Evolutionary conservation across 371 early-diverging fungal genomes (phyloP).

Genomic region (Rhizopus arrhizus): DNA sequence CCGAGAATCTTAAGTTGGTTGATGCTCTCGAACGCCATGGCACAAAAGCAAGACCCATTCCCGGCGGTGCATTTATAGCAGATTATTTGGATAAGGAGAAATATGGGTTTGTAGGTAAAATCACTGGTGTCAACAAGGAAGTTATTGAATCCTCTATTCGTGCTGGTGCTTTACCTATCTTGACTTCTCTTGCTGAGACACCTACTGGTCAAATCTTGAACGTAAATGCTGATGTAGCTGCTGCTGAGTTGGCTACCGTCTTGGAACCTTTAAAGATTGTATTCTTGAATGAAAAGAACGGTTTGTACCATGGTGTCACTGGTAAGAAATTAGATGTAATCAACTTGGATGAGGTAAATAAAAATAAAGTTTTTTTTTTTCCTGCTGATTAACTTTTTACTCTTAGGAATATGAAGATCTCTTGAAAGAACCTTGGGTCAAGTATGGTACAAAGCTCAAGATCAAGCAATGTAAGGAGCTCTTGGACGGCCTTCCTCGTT

Average conservation of each 20-base stretch:
- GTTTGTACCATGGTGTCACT: constrained; percentile 89
- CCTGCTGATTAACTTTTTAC: neutral
- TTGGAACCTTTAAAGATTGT: constrained; percentile 96
- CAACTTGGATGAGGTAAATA: constrained; percentile 89
- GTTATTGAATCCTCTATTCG: constrained; percentile 88
- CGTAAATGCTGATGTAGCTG: constrained; percentile 97
- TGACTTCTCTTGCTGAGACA: constrained; percentile 95
- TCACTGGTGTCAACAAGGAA: constrained; percentile 87
- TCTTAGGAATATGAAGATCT: constrained; percentile 73
- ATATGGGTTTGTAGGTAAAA: constrained; percentile 92
- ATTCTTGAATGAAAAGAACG: constrained; percentile 94
- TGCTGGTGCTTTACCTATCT: constrained; percentile 92
- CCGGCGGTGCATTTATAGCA: constrained; percentile 93
- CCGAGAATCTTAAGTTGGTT: constrained; percentile 93
- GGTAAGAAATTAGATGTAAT: constrained; percentile 92
- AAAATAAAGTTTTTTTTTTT: constrained; percentile 2
- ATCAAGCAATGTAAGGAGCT: constrained; percentile 94
- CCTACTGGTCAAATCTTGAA: constrained; percentile 95
- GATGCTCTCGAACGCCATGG: constrained; percentile 94
- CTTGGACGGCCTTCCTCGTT: constrained; percentile 89
- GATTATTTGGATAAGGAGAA: constrained; percentile 91
- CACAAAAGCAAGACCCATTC: constrained; percentile 91
- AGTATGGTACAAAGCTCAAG: constrained; percentile 95
- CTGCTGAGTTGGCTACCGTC: constrained; percentile 93
- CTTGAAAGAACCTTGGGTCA: constrained; percentile 93